Percentiles rank a stretch among this genome's conserved stretches.
These are phyloP conservation scores for Amesomyces nigricolor DNA, from an alignment of 2,329 filamentous ascomycete genomes.

Conservation along the genomic window DNA sequence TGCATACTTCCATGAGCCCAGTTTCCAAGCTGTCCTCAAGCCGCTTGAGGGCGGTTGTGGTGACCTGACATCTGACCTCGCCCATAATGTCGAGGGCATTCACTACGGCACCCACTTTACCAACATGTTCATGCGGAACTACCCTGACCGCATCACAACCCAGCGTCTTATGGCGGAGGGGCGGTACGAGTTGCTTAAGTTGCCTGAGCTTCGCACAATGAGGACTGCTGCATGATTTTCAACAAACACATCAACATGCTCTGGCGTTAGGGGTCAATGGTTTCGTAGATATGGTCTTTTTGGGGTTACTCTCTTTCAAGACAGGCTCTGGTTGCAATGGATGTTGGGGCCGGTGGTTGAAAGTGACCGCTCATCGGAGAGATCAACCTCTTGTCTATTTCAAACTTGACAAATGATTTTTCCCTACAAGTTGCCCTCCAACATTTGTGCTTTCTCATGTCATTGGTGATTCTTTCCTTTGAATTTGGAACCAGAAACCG, in stretches of 20 bases:
- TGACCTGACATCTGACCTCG: conserved; percentile 21
- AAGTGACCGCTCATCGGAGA: too few relatives aligned
- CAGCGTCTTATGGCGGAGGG: conserved; percentile 33
- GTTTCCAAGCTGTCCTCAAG: conserved; percentile 41
- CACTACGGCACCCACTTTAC: conserved; percentile 50
- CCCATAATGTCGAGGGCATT: conserved; percentile 32
- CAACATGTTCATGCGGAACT: conserved; percentile 47
- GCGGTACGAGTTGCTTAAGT: conserved; percentile 27
- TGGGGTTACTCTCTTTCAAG: not conserved
- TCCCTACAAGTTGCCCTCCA: too few relatives aligned
- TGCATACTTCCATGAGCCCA: conserved; percentile 48
- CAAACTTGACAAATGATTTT: too few relatives aligned
- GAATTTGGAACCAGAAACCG: too few relatives aligned
- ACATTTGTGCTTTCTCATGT: too few relatives aligned
- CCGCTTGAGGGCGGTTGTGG: conserved; percentile 37
- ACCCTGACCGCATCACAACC: conserved; percentile 42
- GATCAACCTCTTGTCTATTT: too few relatives aligned
- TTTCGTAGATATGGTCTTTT: not conserved
- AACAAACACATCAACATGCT: not conserved
- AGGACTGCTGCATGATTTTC: conserved; percentile 7
- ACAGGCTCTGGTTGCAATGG: too few relatives aligned
- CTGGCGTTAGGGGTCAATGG: too few relatives aligned
- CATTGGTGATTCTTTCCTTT: too few relatives aligned
- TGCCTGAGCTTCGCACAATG: conserved; percentile 28
- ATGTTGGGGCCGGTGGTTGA: too few relatives aligned